Evolutionary conservation across 2,329 filamentous ascomycete species (phyloP).

Genomic region (Xylaria sp.): DNA sequence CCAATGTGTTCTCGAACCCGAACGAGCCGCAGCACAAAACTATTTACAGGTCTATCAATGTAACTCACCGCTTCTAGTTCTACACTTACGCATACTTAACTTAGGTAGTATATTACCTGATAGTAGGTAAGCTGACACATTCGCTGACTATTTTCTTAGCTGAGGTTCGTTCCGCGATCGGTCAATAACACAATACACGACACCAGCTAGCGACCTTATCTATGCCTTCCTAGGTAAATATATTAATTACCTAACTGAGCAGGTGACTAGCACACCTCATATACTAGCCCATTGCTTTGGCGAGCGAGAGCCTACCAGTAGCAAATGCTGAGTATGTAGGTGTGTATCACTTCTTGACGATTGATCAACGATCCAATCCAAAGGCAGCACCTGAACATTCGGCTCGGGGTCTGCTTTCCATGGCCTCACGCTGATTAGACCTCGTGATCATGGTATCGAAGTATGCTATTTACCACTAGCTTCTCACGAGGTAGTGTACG

Average conservation of each 20-base stretch:
- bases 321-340: background rate
- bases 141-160: conserved; percentile 11
- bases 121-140: conserved; percentile 16
- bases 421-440: conserved; percentile 1
- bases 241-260: conserved; percentile 27
- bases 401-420: background rate
- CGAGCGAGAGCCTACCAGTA: background rate
- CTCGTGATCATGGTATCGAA: conserved; percentile 14
- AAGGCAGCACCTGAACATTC: background rate
- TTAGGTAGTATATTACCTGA: background rate
- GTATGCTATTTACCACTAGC: no score
- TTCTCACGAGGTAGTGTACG: no score
- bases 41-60: conserved; percentile 13
- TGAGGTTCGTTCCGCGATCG: conserved; percentile 5
- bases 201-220: no score
- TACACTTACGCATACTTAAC: background rate
- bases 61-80: background rate
- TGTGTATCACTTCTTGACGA: background rate
- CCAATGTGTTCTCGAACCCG: conserved; percentile 5
- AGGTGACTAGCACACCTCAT: conserved; percentile 16
- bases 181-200: background rate
- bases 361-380: conserved; percentile 21
- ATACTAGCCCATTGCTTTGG: no score
- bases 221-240: background rate
- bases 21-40: conserved; percentile 14